A percentile compares a stretch with the other conserved stretches of the same genome.
phyloP scores from a whole-genome alignment of 768 basidiomycete species.

The Mycena latifolia region DNA sequence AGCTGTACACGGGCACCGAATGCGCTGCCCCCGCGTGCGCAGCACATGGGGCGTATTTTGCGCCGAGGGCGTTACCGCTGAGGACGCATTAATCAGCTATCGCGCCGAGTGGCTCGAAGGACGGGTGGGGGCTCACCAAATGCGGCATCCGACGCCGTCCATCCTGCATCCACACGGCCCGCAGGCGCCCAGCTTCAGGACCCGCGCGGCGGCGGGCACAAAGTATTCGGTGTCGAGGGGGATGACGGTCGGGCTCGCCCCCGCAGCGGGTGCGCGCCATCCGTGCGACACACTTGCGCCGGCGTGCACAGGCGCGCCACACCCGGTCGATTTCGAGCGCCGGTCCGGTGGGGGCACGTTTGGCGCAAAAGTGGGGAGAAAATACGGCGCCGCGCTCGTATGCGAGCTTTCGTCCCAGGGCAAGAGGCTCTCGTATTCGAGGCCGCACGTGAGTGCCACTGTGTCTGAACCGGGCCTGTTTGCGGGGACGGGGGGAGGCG shows the following conservation, averaged over 20 bases:
- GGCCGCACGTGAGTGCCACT: not conserved
- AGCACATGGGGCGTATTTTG: not conserved
- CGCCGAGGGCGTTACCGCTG: not conserved
- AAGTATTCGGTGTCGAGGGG: constrained; percentile 1
- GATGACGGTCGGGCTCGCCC: not conserved
- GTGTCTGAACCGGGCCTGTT: no score
- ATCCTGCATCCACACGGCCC: not conserved
- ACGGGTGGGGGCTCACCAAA: not conserved
- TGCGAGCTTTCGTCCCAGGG: no score
- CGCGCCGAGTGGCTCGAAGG: no score
- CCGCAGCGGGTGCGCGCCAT: not conserved
- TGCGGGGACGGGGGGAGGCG: no score
- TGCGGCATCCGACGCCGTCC: not conserved
- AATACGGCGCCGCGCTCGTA: no score
- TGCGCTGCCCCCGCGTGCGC: no score
- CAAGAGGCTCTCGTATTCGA: not conserved
- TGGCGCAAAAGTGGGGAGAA: not conserved
- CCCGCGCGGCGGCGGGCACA: not conserved
- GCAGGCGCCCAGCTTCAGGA: not conserved
- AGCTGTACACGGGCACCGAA: no score
- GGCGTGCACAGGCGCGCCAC: not conserved
- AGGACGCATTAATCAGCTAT: not conserved
- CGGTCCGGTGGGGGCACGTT: not conserved
- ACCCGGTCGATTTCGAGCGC: no score
- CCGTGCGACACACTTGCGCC: not conserved